Base-by-base conservation (phyloP, 2,329 filamentous ascomycete genomes). In the Seiridium unicorne region DNA sequence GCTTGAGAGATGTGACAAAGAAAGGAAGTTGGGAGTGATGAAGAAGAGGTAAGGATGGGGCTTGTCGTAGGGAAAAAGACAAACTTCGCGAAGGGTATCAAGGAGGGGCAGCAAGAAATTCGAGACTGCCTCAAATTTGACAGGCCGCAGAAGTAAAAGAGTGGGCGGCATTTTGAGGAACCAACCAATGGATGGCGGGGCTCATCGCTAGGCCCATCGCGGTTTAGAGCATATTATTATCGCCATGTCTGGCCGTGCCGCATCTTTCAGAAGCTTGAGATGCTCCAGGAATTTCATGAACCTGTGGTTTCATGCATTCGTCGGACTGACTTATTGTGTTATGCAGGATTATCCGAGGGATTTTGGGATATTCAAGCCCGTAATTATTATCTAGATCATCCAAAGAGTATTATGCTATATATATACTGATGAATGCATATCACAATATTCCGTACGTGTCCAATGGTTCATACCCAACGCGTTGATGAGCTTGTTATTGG, bases 71-170 rank as follows among this genome's bases (percentile, higher is more conserved):
- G 44, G 34, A 36, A 58, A 32, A 40, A 44, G 18, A 36, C n/a
- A 34, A 42, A 42, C 51, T 35, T 42, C 36, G 38, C 51, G 51
- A 36, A 53, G 49, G 49, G 49, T 53, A 53, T 53, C 49, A 55
- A 58, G 55, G 55, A 36, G 55, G 42, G 44, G 44, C 55, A 48
- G 40, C 18, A 44, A 58, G 54, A 57, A 58, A 58, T 49, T 58
- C 55, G 55, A 58, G 35, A 51, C 40, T 42, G 46, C 13, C 55
- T 47, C 55, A 57, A 57, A 47, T 57, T 57, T 57, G 55, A 49
- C 38, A 46, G 46, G 55, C 38, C n/a, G 55, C 32, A 51, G 55
- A 32, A 44, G 32, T 35, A 34, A 31, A 55, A 55, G 34, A 44
- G 51, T 42, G 51, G 51, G 31, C n/a, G 13, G 26, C 18, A 38